These are phyloP conservation scores for Syncephalastrum racemosum DNA, from an alignment of 371 early-diverging fungal genomes.

Conservation along the genomic window DNA sequence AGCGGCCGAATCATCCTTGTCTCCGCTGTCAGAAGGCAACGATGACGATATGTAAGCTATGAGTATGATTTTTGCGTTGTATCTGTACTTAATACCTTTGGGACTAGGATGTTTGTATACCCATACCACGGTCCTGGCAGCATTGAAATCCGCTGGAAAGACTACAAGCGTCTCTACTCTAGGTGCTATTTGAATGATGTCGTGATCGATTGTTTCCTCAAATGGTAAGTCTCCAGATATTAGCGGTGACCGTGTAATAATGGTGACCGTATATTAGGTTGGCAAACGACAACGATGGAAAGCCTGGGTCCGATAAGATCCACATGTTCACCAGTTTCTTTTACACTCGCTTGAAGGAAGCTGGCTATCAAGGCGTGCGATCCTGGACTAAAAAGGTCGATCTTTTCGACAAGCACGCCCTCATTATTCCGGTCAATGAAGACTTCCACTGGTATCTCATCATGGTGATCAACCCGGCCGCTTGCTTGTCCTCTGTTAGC, in stretches of 20 bases:
- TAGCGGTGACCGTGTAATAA: slow-evolving; percentile 4
- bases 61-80: no score
- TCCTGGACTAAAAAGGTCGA: slow-evolving; percentile 65
- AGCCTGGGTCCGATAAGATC: slow-evolving; percentile 15
- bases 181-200: slow-evolving; percentile 61
- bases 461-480: slow-evolving; percentile 51
- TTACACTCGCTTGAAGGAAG: slow-evolving; percentile 41
- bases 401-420: slow-evolving; percentile 57
- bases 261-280: not conserved
- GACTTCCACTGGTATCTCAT: slow-evolving; percentile 70
- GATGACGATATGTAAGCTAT: no score
- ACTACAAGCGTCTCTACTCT: slow-evolving; percentile 43
- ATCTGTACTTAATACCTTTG: no score
- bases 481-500: no score
- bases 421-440: slow-evolving; percentile 70
- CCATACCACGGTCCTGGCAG: slow-evolving; percentile 21
- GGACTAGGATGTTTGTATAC: slow-evolving; percentile 18
- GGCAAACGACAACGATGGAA: no score
- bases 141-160: slow-evolving; percentile 39
- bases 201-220: slow-evolving; percentile 58
- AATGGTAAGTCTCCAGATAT: slow-evolving; percentile 30
- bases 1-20: no score
- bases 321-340: slow-evolving; percentile 61
- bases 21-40: no score
- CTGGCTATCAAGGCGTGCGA: slow-evolving; percentile 52